Evolutionary conservation across 148 eudicot genomes (phyloP), one percentile per base, ranked within the genome.

Genomic region (Dysphania ambrosioides): DNA sequence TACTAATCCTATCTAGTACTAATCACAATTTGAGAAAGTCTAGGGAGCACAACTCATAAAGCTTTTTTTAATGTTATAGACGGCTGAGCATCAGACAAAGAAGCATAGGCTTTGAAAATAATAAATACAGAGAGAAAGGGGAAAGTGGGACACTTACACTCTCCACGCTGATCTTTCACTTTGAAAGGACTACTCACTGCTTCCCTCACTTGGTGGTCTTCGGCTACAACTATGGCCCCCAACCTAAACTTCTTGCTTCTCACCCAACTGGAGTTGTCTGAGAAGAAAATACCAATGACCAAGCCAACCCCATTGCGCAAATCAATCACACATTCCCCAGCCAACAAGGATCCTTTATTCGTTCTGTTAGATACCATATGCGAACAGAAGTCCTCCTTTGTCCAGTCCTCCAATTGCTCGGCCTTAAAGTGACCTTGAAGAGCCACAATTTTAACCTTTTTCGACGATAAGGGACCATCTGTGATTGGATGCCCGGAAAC

Each of bases 351-450:
- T 61, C 84, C 83, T 72, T 84, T 89, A 34, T 89, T 88, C 58
- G 76, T 80, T 66, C 93, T 82, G 36, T 79, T 84, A 55, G 63
- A 78, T 29, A 89, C 84, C 63, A 83, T 68, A 63, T 84, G 84
- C 27, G 55, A 77, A 66, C 44, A 76, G 75, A 87, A 89, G 24
- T 84, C 91, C 35, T 79, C 83, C 78, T 71, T 36, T 11, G 85
- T 81, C 91, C 93, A 87, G 69, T 76, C 61, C 6, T 78, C 85
- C 51, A 70, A 63, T 32, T 78, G 87, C 75, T 82, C 83, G 18
- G 79, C 76, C 75, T 86, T 84, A 76, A 87, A 87, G 70, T 89
- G 87, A 26, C 93, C 93, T 26, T 83, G 84, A 44, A 89, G 84
- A 77, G 75, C 93, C 4, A 87, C 82, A 70, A 83, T 78, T 70